Conservation (phyloP, 805 yeast species). For the Candida xyloterini region DNA sequence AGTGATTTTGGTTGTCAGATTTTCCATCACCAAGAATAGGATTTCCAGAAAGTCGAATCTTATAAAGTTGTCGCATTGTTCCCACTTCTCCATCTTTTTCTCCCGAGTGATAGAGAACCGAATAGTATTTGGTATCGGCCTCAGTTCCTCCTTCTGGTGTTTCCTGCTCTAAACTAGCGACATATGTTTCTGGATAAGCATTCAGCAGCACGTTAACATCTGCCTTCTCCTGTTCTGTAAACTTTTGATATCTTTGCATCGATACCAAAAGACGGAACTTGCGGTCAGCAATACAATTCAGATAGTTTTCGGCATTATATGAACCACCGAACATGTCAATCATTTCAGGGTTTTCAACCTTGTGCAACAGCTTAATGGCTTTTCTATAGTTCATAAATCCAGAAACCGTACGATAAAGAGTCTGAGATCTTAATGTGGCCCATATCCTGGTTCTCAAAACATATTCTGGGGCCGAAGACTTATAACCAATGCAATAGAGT, state of each 20-base stretch:
- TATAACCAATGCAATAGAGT: slow-evolving; percentile 69
- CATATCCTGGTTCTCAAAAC: slow-evolving; percentile 75
- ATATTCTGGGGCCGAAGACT: slow-evolving; percentile 58
- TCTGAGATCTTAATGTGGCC: slow-evolving; percentile 84
- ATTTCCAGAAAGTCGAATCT: slow-evolving; percentile 82
- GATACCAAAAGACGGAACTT: slow-evolving; percentile 81
- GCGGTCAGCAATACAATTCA: slow-evolving; percentile 70
- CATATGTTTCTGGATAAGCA: slow-evolving; percentile 65
- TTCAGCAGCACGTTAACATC: slow-evolving; percentile 66
- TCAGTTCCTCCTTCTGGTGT: slow-evolving; percentile 39
- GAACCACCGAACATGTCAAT: slow-evolving; percentile 40
- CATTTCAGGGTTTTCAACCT: slow-evolving; percentile 61
- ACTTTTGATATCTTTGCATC: slow-evolving; percentile 78
- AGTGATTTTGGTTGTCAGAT: slow-evolving; percentile 90
- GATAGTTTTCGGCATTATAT: slow-evolving; percentile 54
- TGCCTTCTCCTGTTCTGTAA: slow-evolving; percentile 60
- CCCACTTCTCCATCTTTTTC: slow-evolving; percentile 45
- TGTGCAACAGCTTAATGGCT: slow-evolving; percentile 67
- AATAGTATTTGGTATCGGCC: slow-evolving; percentile 41
- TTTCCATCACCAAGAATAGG: slow-evolving; percentile 97
- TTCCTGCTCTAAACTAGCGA: slow-evolving; percentile 55
- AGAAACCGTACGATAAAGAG: slow-evolving; percentile 75
- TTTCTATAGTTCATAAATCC: slow-evolving; percentile 78
- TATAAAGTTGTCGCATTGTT: slow-evolving; percentile 47
- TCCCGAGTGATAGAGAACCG: slow-evolving; percentile 68